Percentiles rank a stretch among this genome's conserved stretches.
Conservation (phyloP, 2,329 filamentous ascomycete genomes). For the Helicocarpus griseus region DNA sequence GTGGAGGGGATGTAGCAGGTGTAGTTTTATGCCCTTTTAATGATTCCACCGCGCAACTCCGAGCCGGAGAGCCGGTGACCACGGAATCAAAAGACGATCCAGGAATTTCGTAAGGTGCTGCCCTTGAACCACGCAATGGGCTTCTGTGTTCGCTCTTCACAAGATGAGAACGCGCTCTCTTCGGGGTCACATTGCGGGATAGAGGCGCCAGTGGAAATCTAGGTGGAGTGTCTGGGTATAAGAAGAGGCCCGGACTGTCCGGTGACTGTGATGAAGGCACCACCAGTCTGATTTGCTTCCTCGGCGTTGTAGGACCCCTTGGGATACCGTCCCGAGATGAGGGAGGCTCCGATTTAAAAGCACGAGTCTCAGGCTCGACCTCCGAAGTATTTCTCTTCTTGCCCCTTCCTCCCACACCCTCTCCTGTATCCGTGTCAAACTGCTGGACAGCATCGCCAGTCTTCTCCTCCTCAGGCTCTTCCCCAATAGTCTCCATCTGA, state of each 20-base stretch:
- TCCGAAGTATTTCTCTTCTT: conserved; percentile 1
- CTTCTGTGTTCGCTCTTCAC: not conserved
- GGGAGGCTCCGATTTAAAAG: not conserved
- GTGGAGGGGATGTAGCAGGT: conserved; percentile 9
- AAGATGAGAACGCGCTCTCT: not conserved
- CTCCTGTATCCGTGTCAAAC: not conserved
- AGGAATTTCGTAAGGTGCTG: not conserved
- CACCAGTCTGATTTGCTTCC: conserved; percentile 22
- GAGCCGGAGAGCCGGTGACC: not conserved
- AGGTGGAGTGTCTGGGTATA: conserved; percentile 19
- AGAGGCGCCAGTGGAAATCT: conserved; percentile 16
- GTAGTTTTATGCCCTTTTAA: not conserved
- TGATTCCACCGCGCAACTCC: not conserved
- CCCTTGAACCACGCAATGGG: not conserved
- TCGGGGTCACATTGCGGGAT: not conserved
- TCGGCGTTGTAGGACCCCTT: conserved; percentile 22
- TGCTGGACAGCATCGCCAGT: not conserved
- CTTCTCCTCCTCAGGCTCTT: conserved; percentile 2
- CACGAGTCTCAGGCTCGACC: not conserved
- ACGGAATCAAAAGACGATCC: not conserved
- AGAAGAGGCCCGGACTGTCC: conserved; percentile 29
- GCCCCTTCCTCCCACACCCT: not conserved
- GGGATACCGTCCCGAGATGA: not conserved
- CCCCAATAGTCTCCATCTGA: conserved; percentile 5
- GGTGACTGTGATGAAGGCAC: conserved; percentile 36